Evolutionary conservation across 148 eudicot genomes (phyloP).

Genomic region (Bassia scoparia): DNA sequence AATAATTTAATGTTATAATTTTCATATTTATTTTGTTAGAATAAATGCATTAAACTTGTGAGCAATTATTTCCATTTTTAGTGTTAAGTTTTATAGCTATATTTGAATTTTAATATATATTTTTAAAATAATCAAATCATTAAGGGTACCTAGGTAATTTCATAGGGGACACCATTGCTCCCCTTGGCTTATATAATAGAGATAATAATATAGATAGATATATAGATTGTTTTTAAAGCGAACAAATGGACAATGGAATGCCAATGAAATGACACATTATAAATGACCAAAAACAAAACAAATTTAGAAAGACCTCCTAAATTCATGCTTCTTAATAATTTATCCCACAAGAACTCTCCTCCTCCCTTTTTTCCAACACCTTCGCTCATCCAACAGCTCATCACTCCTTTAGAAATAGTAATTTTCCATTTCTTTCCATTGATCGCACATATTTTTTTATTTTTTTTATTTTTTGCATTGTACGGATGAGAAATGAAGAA

Average conservation of each 20-base stretch:
- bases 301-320: neutral
- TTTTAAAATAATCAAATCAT: too few relatives aligned
- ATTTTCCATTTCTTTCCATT: neutral
- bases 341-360: neutral
- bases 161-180: too few relatives aligned
- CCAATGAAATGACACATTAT: neutral
- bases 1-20: too few relatives aligned
- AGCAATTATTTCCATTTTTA: too few relatives aligned
- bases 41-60: too few relatives aligned
- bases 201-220: too few relatives aligned
- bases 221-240: too few relatives aligned
- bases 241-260: neutral
- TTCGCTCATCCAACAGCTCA: neutral
- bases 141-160: too few relatives aligned
- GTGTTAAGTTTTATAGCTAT: too few relatives aligned
- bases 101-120: too few relatives aligned
- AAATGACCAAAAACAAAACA: neutral
- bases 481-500: conserved; percentile 45
- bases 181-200: too few relatives aligned
- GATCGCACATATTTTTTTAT: neutral
- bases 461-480: neutral
- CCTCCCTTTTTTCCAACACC: neutral
- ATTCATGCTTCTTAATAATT: neutral
- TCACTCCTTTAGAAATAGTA: neutral
- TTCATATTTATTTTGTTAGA: too few relatives aligned